phyloP scores from a whole-genome alignment of 2,329 filamentous ascomycete genomes.

The Fusarium longipes region DNA sequence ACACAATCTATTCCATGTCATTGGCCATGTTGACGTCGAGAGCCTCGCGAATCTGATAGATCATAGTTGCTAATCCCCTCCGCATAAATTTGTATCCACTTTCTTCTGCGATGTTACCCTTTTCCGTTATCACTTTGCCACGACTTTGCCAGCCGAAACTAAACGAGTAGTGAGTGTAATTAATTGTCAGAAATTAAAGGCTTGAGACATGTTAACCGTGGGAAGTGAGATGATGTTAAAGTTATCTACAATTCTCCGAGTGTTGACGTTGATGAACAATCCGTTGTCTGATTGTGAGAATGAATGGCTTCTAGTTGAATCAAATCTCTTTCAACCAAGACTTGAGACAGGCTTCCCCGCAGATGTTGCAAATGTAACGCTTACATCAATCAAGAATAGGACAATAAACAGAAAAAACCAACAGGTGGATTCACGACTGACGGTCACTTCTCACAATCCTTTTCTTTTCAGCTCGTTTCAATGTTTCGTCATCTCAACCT shows the following conservation, averaged over 20 bases:
- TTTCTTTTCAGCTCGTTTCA: slow-evolving; percentile 4
- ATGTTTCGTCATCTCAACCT: background rate
- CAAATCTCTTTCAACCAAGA: background rate
- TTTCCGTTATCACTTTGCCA: background rate
- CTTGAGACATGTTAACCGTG: background rate
- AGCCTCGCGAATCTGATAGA: background rate
- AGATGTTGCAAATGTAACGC: background rate
- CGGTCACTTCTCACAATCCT: slow-evolving; percentile 15
- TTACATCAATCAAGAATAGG: too few species aligned
- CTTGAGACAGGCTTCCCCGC: background rate
- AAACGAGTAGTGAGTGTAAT: too few species aligned
- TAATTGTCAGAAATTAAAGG: background rate
- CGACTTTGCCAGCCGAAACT: background rate
- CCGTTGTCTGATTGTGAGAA: background rate
- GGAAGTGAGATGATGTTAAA: background rate
- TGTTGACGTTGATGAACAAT: background rate
- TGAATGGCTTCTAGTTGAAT: background rate
- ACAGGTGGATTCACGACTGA: background rate
- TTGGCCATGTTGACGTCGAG: background rate
- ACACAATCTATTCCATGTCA: background rate
- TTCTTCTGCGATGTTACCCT: background rate
- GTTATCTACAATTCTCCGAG: background rate
- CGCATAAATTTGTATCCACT: background rate
- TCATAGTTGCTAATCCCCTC: background rate
- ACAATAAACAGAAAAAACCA: background rate